phyloP scores from a whole-genome alignment of 495 filamentous ascomycete genomes.

The Entonaema liquescens region DNA sequence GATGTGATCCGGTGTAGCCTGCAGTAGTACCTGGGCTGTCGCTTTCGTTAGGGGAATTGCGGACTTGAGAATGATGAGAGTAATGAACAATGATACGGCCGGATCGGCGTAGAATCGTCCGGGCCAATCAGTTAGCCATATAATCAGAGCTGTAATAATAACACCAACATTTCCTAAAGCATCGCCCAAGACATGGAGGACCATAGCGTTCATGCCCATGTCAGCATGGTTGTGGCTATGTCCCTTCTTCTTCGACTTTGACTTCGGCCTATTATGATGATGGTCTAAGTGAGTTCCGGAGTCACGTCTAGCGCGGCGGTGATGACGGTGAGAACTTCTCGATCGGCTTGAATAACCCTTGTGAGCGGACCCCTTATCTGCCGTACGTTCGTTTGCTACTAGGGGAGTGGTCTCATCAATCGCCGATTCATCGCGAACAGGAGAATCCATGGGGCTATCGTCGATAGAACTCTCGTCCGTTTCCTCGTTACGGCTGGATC shows the following conservation, averaged over 20 bases:
- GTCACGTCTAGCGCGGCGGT: slow-evolving; percentile 44
- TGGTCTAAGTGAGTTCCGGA: slow-evolving; percentile 68
- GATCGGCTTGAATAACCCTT: slow-evolving; percentile 32
- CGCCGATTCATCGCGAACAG: slow-evolving; percentile 58
- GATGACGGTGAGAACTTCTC: slow-evolving; percentile 35
- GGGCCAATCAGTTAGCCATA: slow-evolving; percentile 81
- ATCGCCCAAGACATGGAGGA: slow-evolving; percentile 95
- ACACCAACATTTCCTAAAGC: slow-evolving; percentile 97
- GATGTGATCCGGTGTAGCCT: slow-evolving; percentile 89
- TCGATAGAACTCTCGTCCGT: slow-evolving; percentile 61
- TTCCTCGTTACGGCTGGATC: slow-evolving; percentile 56
- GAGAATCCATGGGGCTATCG: slow-evolving; percentile 59
- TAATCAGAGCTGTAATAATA: slow-evolving; percentile 88
- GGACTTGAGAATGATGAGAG: slow-evolving; percentile 89
- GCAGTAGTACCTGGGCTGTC: slow-evolving; percentile 90
- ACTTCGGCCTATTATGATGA: slow-evolving; percentile 82
- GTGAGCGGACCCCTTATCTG: slow-evolving; percentile 29
- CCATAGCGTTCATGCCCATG: slow-evolving; percentile 97
- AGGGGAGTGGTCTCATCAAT: slow-evolving; percentile 59
- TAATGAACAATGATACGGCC: slow-evolving; percentile 94
- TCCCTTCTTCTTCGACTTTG: slow-evolving; percentile 60
- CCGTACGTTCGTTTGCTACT: slow-evolving; percentile 36
- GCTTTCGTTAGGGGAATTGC: slow-evolving; percentile 93
- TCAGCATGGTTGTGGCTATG: slow-evolving; percentile 79
- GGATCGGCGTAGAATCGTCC: slow-evolving; percentile 83